These are phyloP conservation scores for Xylaria sp. DNA, from an alignment of 2,329 filamentous ascomycete species.

Conservation along the genomic window DNA sequence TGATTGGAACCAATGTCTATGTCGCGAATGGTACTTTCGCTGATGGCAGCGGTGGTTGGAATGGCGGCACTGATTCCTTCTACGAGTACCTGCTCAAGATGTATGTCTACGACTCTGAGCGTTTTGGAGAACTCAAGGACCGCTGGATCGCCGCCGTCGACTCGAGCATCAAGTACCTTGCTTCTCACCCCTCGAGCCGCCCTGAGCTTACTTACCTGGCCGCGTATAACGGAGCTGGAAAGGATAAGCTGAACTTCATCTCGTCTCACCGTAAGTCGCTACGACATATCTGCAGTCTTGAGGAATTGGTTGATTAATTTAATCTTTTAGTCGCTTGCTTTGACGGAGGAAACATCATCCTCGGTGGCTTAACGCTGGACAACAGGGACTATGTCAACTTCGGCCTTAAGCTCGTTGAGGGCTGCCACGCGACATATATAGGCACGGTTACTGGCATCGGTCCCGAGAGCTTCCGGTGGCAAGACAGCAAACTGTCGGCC, in stretches of 20 bases:
- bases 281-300: neutral
- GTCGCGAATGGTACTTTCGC: constrained; percentile 73
- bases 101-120: constrained; percentile 78
- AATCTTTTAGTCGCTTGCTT: constrained; percentile 77
- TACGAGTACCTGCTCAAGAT: constrained; percentile 95
- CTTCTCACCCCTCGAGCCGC: constrained; percentile 72
- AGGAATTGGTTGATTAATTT: neutral
- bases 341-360: constrained; percentile 84
- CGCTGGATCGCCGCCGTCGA: constrained; percentile 81
- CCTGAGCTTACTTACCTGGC: constrained; percentile 80
- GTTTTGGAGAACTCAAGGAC: constrained; percentile 74
- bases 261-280: constrained; percentile 62
- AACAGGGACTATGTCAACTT: constrained; percentile 76
- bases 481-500: constrained; percentile 53
- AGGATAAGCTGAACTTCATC: constrained; percentile 52
- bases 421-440: constrained; percentile 79
- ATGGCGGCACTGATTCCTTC: constrained; percentile 80
- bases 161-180: constrained; percentile 77
- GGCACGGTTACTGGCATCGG: constrained; percentile 78
- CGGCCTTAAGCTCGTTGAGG: constrained; percentile 76
- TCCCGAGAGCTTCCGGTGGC: constrained; percentile 77
- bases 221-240: constrained; percentile 60
- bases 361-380: constrained; percentile 77
- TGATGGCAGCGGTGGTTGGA: constrained; percentile 78
- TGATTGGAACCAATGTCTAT: constrained; percentile 76